A percentile compares a stretch with the other conserved stretches of the same genome.
phyloP scores from a whole-genome alignment of 2,329 filamentous ascomycete species.

The Fusarium sublunatum region DNA sequence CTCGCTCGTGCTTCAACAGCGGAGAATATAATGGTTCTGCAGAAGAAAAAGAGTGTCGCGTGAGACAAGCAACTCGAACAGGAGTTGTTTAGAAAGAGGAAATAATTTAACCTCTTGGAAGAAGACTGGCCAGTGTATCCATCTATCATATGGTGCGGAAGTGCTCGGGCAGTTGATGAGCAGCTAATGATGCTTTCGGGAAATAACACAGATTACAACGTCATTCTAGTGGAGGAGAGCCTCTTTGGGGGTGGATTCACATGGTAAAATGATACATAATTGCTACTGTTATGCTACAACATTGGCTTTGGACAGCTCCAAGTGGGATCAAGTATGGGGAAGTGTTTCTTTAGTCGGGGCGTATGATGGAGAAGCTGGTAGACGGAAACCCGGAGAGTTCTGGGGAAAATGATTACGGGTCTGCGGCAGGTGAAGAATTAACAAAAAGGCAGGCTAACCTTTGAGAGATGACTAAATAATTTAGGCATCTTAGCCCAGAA shows the following conservation, averaged over 20 bases:
- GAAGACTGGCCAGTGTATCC: conserved; percentile 12
- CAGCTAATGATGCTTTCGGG: conserved; percentile 35
- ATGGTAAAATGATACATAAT: conserved; percentile 6
- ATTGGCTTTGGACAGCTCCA: conserved; percentile 15
- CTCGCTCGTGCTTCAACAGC: conserved; percentile 8
- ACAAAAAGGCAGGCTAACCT: too few species aligned
- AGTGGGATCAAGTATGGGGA: conserved; percentile 42
- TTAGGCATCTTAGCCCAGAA: too few species aligned
- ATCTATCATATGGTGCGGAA: conserved; percentile 36
- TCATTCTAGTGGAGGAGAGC: conserved; percentile 35
- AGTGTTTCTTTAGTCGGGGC: conserved; percentile 29
- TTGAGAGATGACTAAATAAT: too few species aligned
- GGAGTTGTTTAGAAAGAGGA: conserved; percentile 26
- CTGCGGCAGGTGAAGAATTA: conserved; percentile 2
- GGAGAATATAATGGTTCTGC: conserved; percentile 12
- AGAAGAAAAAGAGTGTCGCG: conserved; percentile 20
- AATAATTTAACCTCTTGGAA: conserved; percentile 10
- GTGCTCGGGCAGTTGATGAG: conserved; percentile 37
- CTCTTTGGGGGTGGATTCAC: conserved; percentile 5
- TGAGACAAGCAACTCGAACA: conserved; percentile 26
- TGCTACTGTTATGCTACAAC: conserved; percentile 12
- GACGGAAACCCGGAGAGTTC: conserved; percentile 32
- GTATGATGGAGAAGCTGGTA: conserved; percentile 36
- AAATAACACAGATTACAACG: conserved; percentile 26
- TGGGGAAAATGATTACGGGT: conserved; percentile 11